Percentiles rank a stretch among this genome's conserved stretches.
phyloP scores from a whole-genome alignment of 768 basidiomycete genomes.

The Scleroderma bovista region DNA sequence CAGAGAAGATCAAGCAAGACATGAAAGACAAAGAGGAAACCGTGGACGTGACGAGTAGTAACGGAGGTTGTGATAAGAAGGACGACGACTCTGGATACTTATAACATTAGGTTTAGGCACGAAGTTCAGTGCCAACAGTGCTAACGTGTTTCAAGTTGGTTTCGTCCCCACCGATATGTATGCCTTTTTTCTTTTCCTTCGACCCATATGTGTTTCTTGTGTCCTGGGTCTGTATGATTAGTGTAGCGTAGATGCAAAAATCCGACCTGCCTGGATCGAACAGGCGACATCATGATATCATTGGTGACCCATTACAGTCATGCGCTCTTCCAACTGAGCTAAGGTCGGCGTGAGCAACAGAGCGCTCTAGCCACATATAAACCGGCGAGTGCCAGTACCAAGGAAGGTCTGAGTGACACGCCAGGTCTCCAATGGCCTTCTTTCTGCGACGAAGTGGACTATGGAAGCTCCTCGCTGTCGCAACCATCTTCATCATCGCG shows the following conservation, averaged over 20 bases:
- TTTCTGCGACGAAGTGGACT: conserved; percentile 25
- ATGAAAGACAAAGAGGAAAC: conserved; percentile 16
- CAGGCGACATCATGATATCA: conserved; percentile 52
- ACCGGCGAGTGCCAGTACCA: neutral
- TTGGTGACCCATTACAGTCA: conserved; percentile 37
- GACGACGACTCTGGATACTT: conserved; percentile 2
- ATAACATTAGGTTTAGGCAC: neutral
- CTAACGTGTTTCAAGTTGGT: too few relatives aligned
- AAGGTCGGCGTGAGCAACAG: conserved; percentile 28
- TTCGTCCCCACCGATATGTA: too few relatives aligned
- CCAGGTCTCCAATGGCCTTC: conserved; percentile 20
- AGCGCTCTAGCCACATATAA: neutral
- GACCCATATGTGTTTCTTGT: too few relatives aligned
- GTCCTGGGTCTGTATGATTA: too few relatives aligned
- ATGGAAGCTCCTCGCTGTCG: conserved; percentile 11
- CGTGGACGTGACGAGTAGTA: neutral
- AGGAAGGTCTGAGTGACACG: neutral
- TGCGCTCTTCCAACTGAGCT: conserved; percentile 50
- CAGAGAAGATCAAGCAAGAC: conserved; percentile 42
- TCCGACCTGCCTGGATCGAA: conserved; percentile 60
- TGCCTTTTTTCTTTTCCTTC: too few relatives aligned
- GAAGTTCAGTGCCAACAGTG: neutral
- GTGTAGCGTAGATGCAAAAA: too few relatives aligned
- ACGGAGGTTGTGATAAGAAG: conserved; percentile 3
- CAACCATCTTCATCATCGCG: conserved; percentile 18